Evolutionary conservation across 192 early-diverging fungal species (phyloP).

Genomic region (Phycomyces nitens): DNA sequence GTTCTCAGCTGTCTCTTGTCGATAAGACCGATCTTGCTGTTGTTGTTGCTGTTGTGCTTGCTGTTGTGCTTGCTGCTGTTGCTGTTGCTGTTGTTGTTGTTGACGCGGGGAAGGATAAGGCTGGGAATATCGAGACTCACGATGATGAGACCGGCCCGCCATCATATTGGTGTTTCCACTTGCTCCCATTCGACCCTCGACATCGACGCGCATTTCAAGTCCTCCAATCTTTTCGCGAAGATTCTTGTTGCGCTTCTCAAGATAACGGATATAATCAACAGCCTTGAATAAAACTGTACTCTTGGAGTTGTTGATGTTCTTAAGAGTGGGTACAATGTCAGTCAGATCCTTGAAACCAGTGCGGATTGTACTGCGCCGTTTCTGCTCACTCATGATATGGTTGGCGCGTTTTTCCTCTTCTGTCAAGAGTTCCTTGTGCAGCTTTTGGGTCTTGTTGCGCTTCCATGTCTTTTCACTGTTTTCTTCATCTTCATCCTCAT

Average conservation of each 20-base stretch:
- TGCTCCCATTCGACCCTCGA: constrained; percentile 6
- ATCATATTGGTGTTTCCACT: neutral
- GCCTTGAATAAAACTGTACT: constrained; percentile 65
- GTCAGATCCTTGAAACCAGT: constrained; percentile 87
- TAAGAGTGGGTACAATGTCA: constrained; percentile 81
- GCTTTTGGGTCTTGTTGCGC: constrained; percentile 20
- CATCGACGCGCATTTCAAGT: constrained; percentile 12
- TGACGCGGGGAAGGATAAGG: neutral
- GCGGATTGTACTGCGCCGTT: constrained; percentile 69
- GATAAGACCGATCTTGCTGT: no score
- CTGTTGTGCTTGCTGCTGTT: neutral
- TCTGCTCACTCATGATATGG: constrained; percentile 73
- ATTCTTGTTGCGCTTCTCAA: constrained; percentile 52
- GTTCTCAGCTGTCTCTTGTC: neutral
- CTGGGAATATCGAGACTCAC: no score
- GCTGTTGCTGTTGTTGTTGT: neutral
- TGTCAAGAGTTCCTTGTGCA: constrained; percentile 65
- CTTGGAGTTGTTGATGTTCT: constrained; percentile 64
- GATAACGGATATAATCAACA: constrained; percentile 59
- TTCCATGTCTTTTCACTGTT: neutral
- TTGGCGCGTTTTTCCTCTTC: constrained; percentile 72
- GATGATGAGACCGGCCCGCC: no score
- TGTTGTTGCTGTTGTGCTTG: neutral
- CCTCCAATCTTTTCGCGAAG: constrained; percentile 20
- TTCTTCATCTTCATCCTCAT: no score